phyloP scores from a whole-genome alignment of 225 moss, liverwort and hornwort genomes.

The Pseudoscleropodium purum region DNA sequence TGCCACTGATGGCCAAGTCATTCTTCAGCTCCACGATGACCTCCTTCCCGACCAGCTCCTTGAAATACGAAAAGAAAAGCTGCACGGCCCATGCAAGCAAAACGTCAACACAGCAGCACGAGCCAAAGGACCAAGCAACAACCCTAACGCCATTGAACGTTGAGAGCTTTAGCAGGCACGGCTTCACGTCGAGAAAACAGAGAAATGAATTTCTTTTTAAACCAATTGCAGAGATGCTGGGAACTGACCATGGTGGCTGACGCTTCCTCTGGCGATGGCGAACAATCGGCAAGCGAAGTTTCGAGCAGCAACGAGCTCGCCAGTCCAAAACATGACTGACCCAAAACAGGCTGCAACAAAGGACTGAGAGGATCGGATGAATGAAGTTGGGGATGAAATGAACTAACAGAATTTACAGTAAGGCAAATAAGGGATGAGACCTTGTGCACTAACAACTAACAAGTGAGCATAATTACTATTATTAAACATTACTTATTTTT shows the following conservation, averaged over 20 bases:
- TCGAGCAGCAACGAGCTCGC: neutral
- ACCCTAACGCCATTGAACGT: neutral
- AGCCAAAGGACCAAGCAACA: neutral
- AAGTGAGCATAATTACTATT: neutral
- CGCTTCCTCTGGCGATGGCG: neutral
- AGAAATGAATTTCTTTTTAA: neutral
- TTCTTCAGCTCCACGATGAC: slow-evolving; percentile 98
- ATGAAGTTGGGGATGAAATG: neutral
- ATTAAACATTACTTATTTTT: neutral
- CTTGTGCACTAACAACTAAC: neutral
- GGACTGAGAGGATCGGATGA: neutral
- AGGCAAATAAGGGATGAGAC: neutral
- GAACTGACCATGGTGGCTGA: neutral
- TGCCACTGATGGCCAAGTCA: slow-evolving; percentile 89
- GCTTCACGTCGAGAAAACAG: neutral
- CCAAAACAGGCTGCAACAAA: neutral
- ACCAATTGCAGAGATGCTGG: neutral
- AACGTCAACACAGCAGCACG: neutral
- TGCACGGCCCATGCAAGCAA: slow-evolving; percentile 13
- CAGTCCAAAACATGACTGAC: neutral
- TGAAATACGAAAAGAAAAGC: slow-evolving; percentile 99
- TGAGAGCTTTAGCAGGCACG: neutral
- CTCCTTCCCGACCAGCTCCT: slow-evolving; percentile 99
- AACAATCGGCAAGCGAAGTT: neutral
- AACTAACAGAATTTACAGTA: neutral